Base-by-base conservation (phyloP, 805 yeast genomes). In the Candida glaebosa region DNA sequence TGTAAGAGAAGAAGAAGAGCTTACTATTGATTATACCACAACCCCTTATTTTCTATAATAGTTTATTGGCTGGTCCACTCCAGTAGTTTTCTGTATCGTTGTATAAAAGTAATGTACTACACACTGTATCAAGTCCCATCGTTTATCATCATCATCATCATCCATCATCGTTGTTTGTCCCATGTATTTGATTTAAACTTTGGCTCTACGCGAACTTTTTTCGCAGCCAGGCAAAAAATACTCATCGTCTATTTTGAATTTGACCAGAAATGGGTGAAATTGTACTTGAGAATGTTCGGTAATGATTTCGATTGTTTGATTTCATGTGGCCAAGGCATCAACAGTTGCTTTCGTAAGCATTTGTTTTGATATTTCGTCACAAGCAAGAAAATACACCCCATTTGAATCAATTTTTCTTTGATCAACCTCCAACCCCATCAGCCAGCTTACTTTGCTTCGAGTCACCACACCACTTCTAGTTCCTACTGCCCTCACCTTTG, bases 1-100 rank as follows among this genome's bases (percentile, higher is more conserved):
- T 59, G 65, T 47, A 50, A 49, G 47, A 57, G 49, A 45, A 61
- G 53, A 50, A 28, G 31, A 28, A 28, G 31, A 28, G 31, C n/a
- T 28, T 44, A 49, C 41, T 49, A 49, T 34, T 49, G 45, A 24
- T 32, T 9, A 32, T 17, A 32, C 22, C 35, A 32, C 10, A 8
- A n/a, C 9, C 5, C 7, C 12, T 30, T n/a, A 12, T 17, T 32
- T 14, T 12, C 17, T 32, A 12, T 32, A 32, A 14, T 32, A 14
- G n/a, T 18, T 20, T 17, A 16, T 32, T 32, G 35, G 19, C 35
- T 32, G 22, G 35, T 32, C 35, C 19, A 32, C 17, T 7, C 19
- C 35, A 18, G 31, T 28, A 6, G 9, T 16, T 32, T 7, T 10
- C 35, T 8, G 31, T 28, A 28, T 28, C 16, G 31, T 28, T 28